Base-by-base conservation (phyloP, 345 rosid species). In the Barbarea vulgaris region DNA sequence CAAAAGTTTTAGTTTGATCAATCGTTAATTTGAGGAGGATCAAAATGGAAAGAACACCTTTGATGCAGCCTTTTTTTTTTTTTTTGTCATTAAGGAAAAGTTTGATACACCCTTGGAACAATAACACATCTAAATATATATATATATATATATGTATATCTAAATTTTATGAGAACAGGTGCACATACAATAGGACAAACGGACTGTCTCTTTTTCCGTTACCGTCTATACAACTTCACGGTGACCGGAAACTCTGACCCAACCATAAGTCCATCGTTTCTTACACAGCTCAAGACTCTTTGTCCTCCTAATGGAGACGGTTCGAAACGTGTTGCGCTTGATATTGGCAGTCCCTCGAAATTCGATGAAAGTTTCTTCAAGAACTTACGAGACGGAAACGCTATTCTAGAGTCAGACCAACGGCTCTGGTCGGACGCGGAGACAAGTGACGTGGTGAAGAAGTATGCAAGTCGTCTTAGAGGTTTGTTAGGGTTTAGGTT, bases 121-220 rank as follows among this genome's bases (percentile, higher is more conserved):
- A 54, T 27, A 62, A 22, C 34, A 62, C 44, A 30, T 67, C 6
- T 15, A 3, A 19, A 31, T 62, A 58, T 5, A n/a, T n/a, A n/a
- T n/a, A n/a, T n/a, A n/a, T n/a, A n/a, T 24, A 24, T 1, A 24
- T 24, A 36, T 1, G 25, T 41, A 57, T 25, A 63, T 37, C 5
- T 36, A 73, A 22, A n/a, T 2, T n/a, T 56, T 46, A 57, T 33
- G 61, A 47, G 19, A 9, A 11, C 50, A 87, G 90, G 95, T 37
- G 90, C 87, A 31, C 95, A 89, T 73, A 87, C 89, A 7, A 85
- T 87, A 9, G 92, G 95, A n/a, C 89, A 86, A 85, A 87, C 90
- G 6, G 85, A 87, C 54, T 89, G 95, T 66, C 73, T 44, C 14
- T 86, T 89, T 69, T 74, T 89, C 77, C 73, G 85, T 5, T 89